These are phyloP conservation scores for Hymenoscyphus fructigenus DNA, from an alignment of 2,329 filamentous ascomycete genomes.

Conservation along the genomic window DNA sequence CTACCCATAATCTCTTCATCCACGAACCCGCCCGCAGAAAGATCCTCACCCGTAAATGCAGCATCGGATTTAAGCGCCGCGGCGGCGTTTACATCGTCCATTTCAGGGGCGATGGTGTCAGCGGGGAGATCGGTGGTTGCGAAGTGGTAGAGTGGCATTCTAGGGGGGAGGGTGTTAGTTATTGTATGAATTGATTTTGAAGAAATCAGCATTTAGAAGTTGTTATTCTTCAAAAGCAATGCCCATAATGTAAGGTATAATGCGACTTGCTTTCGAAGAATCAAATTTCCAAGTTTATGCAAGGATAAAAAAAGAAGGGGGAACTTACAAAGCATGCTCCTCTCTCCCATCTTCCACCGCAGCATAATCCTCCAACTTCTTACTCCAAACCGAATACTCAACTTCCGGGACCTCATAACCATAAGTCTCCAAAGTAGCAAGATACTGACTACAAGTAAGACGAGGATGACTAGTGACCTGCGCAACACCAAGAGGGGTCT, in stretches of 20 bases:
- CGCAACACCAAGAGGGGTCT: conserved; percentile 47
- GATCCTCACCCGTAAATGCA: conserved; percentile 30
- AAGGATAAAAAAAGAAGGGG: not conserved
- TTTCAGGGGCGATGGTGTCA: conserved; percentile 66
- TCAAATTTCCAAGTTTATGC: no score
- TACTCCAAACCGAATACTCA: conserved; percentile 67
- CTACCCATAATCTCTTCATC: conserved; percentile 33
- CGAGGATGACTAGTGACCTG: conserved; percentile 80
- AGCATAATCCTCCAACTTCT: conserved; percentile 57
- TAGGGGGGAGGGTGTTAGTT: conserved; percentile 21
- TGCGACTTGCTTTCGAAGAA: no score
- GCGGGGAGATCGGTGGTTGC: conserved; percentile 66
- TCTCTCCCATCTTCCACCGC: conserved; percentile 47
- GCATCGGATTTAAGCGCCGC: conserved; percentile 63
- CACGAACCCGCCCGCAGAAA: conserved; percentile 31
- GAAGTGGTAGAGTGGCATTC: conserved; percentile 70
- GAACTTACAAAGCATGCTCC: conserved; percentile 62
- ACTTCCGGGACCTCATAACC: conserved; percentile 69
- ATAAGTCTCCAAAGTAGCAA: conserved; percentile 66
- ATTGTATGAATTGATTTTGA: not conserved
- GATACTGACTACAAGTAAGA: conserved; percentile 73
- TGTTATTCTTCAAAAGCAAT: no score
- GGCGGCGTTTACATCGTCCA: conserved; percentile 68
- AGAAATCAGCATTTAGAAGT: no score
- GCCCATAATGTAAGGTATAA: no score